These are phyloP conservation scores for Didymellaceae sp. DNA, from an alignment of 2,329 filamentous ascomycete genomes.

Conservation along the genomic window DNA sequence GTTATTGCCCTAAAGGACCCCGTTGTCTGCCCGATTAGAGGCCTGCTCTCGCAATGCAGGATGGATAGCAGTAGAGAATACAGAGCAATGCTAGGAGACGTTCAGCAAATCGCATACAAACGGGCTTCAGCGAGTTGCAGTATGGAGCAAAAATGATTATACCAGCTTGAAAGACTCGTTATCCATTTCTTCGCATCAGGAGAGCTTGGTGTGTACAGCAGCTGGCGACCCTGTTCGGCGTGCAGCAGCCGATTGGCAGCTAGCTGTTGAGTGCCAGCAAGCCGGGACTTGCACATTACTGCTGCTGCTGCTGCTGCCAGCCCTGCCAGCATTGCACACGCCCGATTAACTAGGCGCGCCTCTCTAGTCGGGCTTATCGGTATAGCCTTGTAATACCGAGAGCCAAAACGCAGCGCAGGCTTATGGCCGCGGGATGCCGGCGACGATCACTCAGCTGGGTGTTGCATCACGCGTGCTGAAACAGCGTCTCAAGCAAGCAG, in stretches of 20 bases:
- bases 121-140: too few species aligned
- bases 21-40: too few species aligned
- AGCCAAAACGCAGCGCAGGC: background rate
- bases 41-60: too few species aligned
- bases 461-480: constrained; percentile 1
- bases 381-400: background rate
- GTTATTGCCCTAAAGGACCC: too few species aligned
- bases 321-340: background rate
- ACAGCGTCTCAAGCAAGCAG: background rate
- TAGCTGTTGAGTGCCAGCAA: background rate
- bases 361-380: background rate
- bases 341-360: background rate
- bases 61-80: too few species aligned
- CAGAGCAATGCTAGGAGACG: too few species aligned
- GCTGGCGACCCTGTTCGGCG: background rate
- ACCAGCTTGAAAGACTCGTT: too few species aligned
- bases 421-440: constrained; percentile 3
- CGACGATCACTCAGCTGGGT: background rate
- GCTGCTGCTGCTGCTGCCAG: constrained; percentile 1
- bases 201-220: too few species aligned
- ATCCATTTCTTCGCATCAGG: too few species aligned
- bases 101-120: too few species aligned
- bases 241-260: constrained; percentile 2
- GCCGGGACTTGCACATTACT: constrained; percentile 3
- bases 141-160: too few species aligned